phyloP scores from a whole-genome alignment of 352 stramenopile species.

The Phytophthora capsici region DNA sequence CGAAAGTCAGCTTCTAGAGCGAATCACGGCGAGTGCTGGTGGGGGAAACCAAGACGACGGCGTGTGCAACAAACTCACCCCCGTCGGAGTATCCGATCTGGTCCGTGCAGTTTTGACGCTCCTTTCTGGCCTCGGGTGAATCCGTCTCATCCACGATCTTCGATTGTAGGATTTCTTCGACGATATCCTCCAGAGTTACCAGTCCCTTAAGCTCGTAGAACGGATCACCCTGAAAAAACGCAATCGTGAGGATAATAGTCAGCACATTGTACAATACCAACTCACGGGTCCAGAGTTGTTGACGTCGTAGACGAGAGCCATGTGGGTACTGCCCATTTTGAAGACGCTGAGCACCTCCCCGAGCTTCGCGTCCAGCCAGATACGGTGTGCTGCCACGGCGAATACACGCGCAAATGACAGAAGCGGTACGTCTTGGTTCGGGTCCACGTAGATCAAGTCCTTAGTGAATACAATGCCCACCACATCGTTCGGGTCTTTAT shows the following conservation, averaged over 20 bases:
- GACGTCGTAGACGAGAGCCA: slow-evolving; percentile 79
- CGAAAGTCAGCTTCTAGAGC: slow-evolving; percentile 26
- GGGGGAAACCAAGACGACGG: slow-evolving; percentile 23
- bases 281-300: slow-evolving; percentile 84
- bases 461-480: slow-evolving; percentile 96
- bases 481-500: slow-evolving; percentile 96
- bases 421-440: slow-evolving; percentile 65
- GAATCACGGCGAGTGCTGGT: slow-evolving; percentile 21
- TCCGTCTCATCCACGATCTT: slow-evolving; percentile 97
- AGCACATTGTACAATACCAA: slow-evolving; percentile 5
- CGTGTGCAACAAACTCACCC: slow-evolving; percentile 40
- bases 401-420: slow-evolving; percentile 93
- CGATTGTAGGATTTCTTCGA: slow-evolving; percentile 97
- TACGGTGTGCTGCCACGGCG: slow-evolving; percentile 71
- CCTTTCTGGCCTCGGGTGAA: slow-evolving; percentile 48
- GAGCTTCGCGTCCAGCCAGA: slow-evolving; percentile 72
- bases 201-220: slow-evolving; percentile 97
- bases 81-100: slow-evolving; percentile 65
- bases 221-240: slow-evolving; percentile 87
- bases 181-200: slow-evolving; percentile 98
- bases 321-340: slow-evolving; percentile 75
- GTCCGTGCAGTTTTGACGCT: slow-evolving; percentile 57
- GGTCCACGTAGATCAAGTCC: slow-evolving; percentile 89
- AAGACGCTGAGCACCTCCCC: slow-evolving; percentile 79
- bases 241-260: no score